phyloP scores from a whole-genome alignment of 495 filamentous ascomycete genomes.

The Daldinia caldariorum region DNA sequence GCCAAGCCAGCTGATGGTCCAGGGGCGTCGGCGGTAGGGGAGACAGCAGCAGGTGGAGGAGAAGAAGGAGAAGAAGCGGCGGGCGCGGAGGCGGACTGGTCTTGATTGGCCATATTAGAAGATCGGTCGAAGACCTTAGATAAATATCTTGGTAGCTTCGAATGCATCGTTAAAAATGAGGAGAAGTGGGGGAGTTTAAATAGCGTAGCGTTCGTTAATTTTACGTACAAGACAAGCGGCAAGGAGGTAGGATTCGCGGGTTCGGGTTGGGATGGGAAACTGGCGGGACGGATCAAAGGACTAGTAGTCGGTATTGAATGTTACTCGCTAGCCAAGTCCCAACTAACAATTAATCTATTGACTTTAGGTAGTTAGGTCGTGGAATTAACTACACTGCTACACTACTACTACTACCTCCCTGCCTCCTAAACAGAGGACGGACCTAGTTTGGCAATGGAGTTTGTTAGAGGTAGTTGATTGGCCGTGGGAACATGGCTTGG shows the following conservation, averaged over 20 bases:
- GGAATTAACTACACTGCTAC: background rate
- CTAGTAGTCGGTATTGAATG: constrained; percentile 6
- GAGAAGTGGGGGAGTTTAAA: constrained; percentile 32
- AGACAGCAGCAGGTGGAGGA: too few relatives aligned
- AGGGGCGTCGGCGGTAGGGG: too few relatives aligned
- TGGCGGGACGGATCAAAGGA: background rate
- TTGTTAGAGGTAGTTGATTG: too few relatives aligned
- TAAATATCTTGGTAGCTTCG: constrained; percentile 4
- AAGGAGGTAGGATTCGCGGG: background rate
- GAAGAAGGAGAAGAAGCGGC: background rate
- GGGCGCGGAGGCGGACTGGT: background rate
- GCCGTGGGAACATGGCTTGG: background rate
- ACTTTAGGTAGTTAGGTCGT: background rate
- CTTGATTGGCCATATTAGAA: constrained; percentile 21
- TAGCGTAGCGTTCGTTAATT: constrained; percentile 7
- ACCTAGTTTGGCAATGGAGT: too few relatives aligned
- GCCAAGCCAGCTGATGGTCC: background rate
- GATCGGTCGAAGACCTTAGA: constrained; percentile 1
- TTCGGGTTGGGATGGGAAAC: background rate
- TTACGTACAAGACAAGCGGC: background rate
- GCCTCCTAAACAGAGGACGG: too few relatives aligned
- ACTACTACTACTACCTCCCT: too few relatives aligned
- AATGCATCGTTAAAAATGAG: constrained; percentile 19
- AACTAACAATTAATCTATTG: constrained; percentile 9
- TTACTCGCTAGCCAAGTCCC: constrained; percentile 24